Evolutionary conservation across 2,329 filamentous ascomycete genomes (phyloP).

Genomic region (Colletotrichum ledebouriae): DNA sequence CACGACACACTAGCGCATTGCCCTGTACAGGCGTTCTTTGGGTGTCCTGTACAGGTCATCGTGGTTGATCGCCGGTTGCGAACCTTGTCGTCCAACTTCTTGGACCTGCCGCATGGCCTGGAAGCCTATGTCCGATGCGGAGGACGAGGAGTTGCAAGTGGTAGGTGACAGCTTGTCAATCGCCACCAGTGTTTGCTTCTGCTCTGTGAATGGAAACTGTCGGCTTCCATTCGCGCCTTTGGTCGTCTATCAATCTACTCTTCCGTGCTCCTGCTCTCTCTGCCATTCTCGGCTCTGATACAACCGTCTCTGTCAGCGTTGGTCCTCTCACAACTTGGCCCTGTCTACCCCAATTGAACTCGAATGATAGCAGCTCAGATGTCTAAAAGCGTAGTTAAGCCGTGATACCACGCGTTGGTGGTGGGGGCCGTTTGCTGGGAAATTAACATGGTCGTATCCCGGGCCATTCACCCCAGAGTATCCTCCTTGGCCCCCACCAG

Average conservation of each 20-base stretch:
- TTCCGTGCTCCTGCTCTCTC: too few relatives aligned
- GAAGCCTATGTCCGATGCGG: neutral
- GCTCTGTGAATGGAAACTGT: too few relatives aligned
- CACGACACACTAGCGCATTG: slow-evolving; percentile 10
- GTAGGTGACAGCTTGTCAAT: too few relatives aligned
- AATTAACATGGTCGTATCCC: slow-evolving; percentile 11
- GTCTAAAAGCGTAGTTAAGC: neutral
- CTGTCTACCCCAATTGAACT: too few relatives aligned
- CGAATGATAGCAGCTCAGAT: neutral
- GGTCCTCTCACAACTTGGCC: too few relatives aligned
- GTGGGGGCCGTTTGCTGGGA: neutral
- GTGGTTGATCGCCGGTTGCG: neutral
- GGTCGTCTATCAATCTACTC: too few relatives aligned
- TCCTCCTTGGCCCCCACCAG: slow-evolving; percentile 23
- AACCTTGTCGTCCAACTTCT: neutral
- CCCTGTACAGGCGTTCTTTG: slow-evolving; percentile 20
- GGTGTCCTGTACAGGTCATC: slow-evolving; percentile 24
- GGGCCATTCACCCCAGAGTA: slow-evolving; percentile 31
- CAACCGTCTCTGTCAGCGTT: too few relatives aligned
- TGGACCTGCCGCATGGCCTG: neutral
- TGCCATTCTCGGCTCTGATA: too few relatives aligned
- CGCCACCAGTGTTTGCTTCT: too few relatives aligned
- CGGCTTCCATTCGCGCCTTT: too few relatives aligned
- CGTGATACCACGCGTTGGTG: neutral
- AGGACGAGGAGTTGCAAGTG: neutral